phyloP scores from a whole-genome alignment of 306 rosid genomes.

The Carpinus fangiana region DNA sequence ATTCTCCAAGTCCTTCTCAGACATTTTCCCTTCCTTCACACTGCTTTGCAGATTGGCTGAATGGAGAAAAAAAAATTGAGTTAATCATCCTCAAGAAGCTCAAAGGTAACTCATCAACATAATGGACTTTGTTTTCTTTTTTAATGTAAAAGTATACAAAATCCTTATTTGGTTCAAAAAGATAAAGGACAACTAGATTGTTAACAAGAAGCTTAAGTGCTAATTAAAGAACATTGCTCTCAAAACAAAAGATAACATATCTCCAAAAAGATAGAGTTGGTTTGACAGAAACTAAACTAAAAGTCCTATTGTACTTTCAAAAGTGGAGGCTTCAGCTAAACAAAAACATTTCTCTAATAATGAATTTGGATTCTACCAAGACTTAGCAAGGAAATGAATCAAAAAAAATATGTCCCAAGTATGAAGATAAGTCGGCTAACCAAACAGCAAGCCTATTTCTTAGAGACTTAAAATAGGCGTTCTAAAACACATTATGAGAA shows the following conservation, averaged over 20 bases:
- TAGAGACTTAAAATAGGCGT: slow-evolving; percentile 28
- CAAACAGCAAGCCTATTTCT: slow-evolving; percentile 22
- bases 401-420: slow-evolving; percentile 30
- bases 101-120: slow-evolving; percentile 9
- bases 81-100: slow-evolving; percentile 19
- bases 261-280: slow-evolving; percentile 32
- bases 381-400: slow-evolving; percentile 42
- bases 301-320: slow-evolving; percentile 37
- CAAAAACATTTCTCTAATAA: slow-evolving; percentile 38
- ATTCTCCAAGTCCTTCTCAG: slow-evolving; percentile 70
- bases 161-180: slow-evolving; percentile 16
- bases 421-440: slow-evolving; percentile 37
- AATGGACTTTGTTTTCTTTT: not conserved
- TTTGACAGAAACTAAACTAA: slow-evolving; percentile 27
- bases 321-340: slow-evolving; percentile 65
- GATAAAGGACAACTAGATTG: slow-evolving; percentile 27
- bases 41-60: slow-evolving; percentile 89
- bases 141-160: not conserved
- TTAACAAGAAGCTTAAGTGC: slow-evolving; percentile 29
- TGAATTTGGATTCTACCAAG: slow-evolving; percentile 15
- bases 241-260: slow-evolving; percentile 27
- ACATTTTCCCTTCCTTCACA: slow-evolving; percentile 80
- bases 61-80: slow-evolving; percentile 10
- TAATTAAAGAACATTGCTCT: slow-evolving; percentile 2
- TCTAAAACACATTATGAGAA: slow-evolving; percentile 15